Percentiles rank a stretch among this genome's conserved stretches.
Evolutionary conservation across 2,329 filamentous ascomycete genomes (phyloP).

Genomic region (Alternaria alternata): DNA sequence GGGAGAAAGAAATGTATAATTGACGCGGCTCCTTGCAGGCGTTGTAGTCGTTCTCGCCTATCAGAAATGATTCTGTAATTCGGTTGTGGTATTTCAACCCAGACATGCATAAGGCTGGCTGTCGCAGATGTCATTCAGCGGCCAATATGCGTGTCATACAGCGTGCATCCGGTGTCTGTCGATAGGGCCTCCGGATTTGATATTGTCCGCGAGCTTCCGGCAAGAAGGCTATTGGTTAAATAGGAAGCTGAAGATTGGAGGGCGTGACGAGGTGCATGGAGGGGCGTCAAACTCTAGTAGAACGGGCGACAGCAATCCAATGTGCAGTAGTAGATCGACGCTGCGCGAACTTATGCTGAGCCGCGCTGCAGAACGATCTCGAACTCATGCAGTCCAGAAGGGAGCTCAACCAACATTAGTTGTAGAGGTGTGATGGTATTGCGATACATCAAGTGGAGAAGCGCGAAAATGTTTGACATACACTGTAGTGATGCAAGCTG

Average conservation of each 20-base stretch:
- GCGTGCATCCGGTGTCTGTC: conserved; percentile 26
- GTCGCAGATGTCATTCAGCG: conserved; percentile 12
- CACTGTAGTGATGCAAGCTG: neutral
- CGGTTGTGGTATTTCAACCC: conserved; percentile 6
- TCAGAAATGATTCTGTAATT: neutral
- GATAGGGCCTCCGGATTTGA: conserved; percentile 7
- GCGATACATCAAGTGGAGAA: neutral
- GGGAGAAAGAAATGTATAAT: neutral
- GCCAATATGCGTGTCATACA: conserved; percentile 15
- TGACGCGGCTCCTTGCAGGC: neutral
- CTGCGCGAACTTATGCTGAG: conserved; percentile 22
- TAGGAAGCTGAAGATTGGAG: conserved; percentile 9
- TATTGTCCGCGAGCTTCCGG: conserved; percentile 6
- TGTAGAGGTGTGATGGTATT: neutral
- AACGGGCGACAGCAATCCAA: conserved; percentile 5
- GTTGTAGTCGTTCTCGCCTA: neutral
- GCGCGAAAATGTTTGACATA: neutral
- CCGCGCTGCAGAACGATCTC: conserved; percentile 6
- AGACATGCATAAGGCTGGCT: conserved; percentile 22
- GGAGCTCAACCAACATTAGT: neutral
- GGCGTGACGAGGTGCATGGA: conserved; percentile 16
- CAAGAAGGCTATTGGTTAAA: conserved; percentile 14
- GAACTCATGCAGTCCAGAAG: neutral
- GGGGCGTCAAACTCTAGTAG: conserved; percentile 10
- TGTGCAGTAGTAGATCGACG: conserved; percentile 18